Percentiles rank a stretch among this genome's conserved stretches.
Evolutionary conservation across 2,329 filamentous ascomycete species (phyloP).

Genomic region (Beauveria rudraprayagi): DNA sequence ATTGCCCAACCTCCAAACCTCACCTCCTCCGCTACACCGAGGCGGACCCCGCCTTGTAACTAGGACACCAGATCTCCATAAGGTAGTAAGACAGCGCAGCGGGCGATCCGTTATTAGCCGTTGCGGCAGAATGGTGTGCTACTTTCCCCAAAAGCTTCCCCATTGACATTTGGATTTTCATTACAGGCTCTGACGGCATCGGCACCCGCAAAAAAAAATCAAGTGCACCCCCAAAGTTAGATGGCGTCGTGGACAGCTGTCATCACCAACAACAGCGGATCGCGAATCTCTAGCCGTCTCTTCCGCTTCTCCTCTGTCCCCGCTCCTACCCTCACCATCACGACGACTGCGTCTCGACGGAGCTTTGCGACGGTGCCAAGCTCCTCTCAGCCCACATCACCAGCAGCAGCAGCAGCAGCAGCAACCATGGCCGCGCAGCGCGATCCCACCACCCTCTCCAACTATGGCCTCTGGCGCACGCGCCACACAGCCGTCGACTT

Average conservation of each 20-base stretch:
- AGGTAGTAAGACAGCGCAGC: not conserved
- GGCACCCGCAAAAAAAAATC: not conserved
- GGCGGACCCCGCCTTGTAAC: not conserved
- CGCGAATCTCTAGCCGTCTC: not conserved
- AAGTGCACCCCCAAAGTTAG: not conserved
- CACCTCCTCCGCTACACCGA: not conserved
- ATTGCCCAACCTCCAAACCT: too few relatives aligned
- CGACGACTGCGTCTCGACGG: not conserved
- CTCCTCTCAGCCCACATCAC: too few relatives aligned
- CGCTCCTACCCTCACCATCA: not conserved
- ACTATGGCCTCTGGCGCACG: slow-evolving; percentile 83
- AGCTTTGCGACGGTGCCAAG: not conserved
- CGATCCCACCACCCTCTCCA: slow-evolving; percentile 85
- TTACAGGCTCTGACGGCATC: not conserved
- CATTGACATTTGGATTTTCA: not conserved
- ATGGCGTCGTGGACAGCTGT: not conserved
- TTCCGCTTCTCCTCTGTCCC: not conserved
- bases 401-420: not conserved
- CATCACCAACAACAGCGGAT: not conserved
- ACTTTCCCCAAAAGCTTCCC: not conserved
- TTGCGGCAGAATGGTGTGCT: not conserved
- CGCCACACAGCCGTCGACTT: slow-evolving; percentile 76
- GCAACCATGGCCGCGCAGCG: slow-evolving; percentile 29
- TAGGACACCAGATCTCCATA: not conserved
- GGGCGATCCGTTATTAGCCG: slow-evolving; percentile 4